phyloP scores from a whole-genome alignment of 371 early-diverging fungal species.

The Mucor velutinosus region DNA sequence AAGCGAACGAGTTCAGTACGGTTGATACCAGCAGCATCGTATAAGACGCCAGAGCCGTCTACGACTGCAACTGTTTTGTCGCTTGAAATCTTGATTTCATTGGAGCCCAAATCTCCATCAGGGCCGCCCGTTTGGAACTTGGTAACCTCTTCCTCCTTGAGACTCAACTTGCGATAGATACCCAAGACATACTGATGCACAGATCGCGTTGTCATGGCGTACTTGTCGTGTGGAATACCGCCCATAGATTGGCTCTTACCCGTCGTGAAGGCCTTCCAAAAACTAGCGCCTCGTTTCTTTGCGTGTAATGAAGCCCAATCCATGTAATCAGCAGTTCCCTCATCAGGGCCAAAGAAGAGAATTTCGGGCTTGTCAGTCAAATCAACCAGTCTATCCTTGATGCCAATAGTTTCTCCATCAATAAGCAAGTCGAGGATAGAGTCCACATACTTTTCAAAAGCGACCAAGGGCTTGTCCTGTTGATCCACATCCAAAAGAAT shows the following conservation, averaged over 20 bases:
- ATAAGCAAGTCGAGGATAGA: conserved; percentile 92
- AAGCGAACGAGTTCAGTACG: conserved; percentile 83
- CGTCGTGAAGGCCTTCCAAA: conserved; percentile 99
- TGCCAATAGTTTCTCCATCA: conserved; percentile 91
- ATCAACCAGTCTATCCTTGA: conserved; percentile 96
- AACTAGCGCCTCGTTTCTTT: conserved; percentile 83
- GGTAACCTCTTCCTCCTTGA: conserved; percentile 77
- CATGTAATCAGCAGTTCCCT: conserved; percentile 98
- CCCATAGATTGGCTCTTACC: conserved; percentile 95
- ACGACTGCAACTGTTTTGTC: conserved; percentile 95
- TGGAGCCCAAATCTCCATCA: conserved; percentile 97
- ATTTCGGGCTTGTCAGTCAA: conserved; percentile 91
- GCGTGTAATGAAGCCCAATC: conserved; percentile 99
- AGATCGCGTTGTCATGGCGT: conserved; percentile 98
- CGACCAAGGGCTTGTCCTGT: conserved; percentile 94
- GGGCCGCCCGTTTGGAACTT: conserved; percentile 98
- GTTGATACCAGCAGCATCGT: conserved; percentile 90
- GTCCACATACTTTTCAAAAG: conserved; percentile 98
- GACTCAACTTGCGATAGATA: conserved; percentile 86
- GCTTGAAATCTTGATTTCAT: conserved; percentile 97
- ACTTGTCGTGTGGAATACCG: conserved; percentile 97
- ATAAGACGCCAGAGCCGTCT: conserved; percentile 95
- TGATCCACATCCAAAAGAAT: conserved; percentile 91
- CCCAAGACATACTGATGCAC: conserved; percentile 98
- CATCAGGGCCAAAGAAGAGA: conserved; percentile 98